A percentile compares a stretch with the other conserved stretches of the same genome.
phyloP scores from a whole-genome alignment of 768 basidiomycete species.

The Boletellus sp. region DNA sequence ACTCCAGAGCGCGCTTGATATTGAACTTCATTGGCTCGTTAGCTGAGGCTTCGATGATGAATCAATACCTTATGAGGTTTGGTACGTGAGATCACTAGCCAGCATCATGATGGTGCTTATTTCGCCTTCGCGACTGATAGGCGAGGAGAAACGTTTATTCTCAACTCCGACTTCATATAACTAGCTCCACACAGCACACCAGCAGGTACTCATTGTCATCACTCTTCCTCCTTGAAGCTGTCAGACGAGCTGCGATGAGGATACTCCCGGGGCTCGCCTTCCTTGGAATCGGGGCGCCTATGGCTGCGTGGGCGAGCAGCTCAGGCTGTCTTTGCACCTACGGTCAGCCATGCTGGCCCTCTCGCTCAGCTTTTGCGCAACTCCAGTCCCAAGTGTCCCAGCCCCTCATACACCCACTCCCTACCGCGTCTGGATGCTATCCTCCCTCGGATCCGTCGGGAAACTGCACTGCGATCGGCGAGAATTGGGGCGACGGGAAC shows the following conservation, averaged over 20 bases:
- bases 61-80: no score
- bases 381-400: constrained; percentile 15
- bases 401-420: constrained; percentile 12
- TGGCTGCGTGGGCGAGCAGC: neutral
- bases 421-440: constrained; percentile 19
- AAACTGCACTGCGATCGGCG: constrained; percentile 34
- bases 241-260: neutral
- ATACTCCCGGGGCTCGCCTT: neutral
- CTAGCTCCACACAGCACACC: no score
- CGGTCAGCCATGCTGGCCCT: constrained; percentile 17
- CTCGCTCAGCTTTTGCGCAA: constrained; percentile 8
- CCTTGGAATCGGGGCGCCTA: neutral
- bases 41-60: no score
- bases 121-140: neutral
- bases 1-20: no score
- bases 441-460: constrained; percentile 26
- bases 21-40: no score
- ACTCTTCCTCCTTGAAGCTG: no score
- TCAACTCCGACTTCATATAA: no score
- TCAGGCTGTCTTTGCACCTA: constrained; percentile 15
- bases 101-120: no score
- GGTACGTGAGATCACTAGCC: neutral
- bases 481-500: constrained; percentile 29
- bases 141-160: no score
- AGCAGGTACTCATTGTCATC: no score